These are phyloP conservation scores for Emericellopsis atlantica DNA, from an alignment of 2,329 filamentous ascomycete genomes.

Conservation along the genomic window DNA sequence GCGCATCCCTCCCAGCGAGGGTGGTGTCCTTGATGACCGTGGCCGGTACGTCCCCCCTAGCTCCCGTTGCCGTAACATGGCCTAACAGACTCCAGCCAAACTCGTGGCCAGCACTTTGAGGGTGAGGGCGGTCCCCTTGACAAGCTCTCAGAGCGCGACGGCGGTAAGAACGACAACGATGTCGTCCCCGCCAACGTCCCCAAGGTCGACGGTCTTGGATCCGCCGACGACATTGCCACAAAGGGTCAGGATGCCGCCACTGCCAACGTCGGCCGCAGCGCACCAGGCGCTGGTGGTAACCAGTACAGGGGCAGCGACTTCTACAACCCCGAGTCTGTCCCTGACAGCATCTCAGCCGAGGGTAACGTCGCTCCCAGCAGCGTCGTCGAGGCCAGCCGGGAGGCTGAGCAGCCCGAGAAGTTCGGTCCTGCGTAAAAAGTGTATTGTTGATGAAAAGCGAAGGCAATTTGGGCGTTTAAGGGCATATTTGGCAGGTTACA, in stretches of 20 bases:
- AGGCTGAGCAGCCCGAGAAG: slow-evolving; percentile 8
- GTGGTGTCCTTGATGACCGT: slow-evolving; percentile 27
- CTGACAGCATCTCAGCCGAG: slow-evolving; percentile 27
- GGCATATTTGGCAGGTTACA: no score
- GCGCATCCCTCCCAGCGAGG: slow-evolving; percentile 30
- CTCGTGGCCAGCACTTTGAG: slow-evolving; percentile 28
- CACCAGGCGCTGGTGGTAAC: slow-evolving; percentile 20
- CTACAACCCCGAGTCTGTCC: slow-evolving; percentile 25
- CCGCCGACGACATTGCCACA: slow-evolving; percentile 14
- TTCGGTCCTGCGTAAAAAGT: neutral
- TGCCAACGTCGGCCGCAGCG: slow-evolving; percentile 22
- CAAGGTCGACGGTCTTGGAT: slow-evolving; percentile 10
- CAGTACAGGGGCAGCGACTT: slow-evolving; percentile 27
- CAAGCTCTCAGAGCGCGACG: slow-evolving; percentile 18
- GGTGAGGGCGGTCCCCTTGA: slow-evolving; percentile 28
- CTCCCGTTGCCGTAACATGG: neutral
- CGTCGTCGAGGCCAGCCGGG: slow-evolving; percentile 21
- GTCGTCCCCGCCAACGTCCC: slow-evolving; percentile 13
- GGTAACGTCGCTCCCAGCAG: slow-evolving; percentile 26
- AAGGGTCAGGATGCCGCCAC: slow-evolving; percentile 23
- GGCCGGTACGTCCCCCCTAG: slow-evolving; percentile 22
- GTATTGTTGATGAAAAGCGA: neutral
- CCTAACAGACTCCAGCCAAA: slow-evolving; percentile 20
- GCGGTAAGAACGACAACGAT: slow-evolving; percentile 24
- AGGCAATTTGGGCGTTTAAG: neutral